Evolutionary conservation across 768 basidiomycete species (phyloP).

Genomic region (Collybia nuda): DNA sequence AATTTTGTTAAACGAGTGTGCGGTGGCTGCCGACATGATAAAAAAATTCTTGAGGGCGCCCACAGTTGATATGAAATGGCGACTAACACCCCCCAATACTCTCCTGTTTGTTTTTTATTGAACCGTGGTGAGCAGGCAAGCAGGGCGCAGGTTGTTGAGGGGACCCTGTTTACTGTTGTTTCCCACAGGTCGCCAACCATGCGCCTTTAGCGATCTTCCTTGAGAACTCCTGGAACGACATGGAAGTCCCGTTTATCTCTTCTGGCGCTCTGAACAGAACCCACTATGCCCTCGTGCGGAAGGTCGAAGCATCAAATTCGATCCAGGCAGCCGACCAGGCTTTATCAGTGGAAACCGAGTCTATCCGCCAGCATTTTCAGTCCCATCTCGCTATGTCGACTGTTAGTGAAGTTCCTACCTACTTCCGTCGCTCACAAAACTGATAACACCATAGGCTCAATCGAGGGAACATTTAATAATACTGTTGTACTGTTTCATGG

Average conservation of each 20-base stretch:
- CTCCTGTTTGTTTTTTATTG: no score
- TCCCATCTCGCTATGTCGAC: conserved; percentile 43
- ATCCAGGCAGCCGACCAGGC: conserved; percentile 59
- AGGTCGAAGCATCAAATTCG: conserved; percentile 63
- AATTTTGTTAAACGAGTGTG: conserved; percentile 81
- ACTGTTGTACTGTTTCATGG: conserved; percentile 67
- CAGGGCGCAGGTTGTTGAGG: no score
- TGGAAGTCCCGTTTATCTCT: conserved; percentile 76
- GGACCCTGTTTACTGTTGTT: neutral
- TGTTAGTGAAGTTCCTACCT: conserved; percentile 40
- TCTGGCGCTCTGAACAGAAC: conserved; percentile 77
- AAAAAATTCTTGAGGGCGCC: no score
- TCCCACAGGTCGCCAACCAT: neutral
- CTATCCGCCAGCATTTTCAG: conserved; percentile 52
- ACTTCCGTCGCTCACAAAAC: conserved; percentile 10
- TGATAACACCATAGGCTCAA: conserved; percentile 45
- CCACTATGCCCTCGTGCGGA: conserved; percentile 75
- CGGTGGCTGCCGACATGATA: conserved; percentile 31
- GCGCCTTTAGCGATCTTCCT: neutral
- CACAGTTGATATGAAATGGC: no score
- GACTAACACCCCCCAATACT: no score
- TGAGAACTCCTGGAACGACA: conserved; percentile 19
- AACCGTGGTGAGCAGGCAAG: no score
- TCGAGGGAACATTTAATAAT: conserved; percentile 68
- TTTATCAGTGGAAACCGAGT: conserved; percentile 57